Percentiles rank a stretch among this genome's conserved stretches.
phyloP scores from a whole-genome alignment of 1,284 basidiomycete species.

The Malassezia arunalokei region DNA sequence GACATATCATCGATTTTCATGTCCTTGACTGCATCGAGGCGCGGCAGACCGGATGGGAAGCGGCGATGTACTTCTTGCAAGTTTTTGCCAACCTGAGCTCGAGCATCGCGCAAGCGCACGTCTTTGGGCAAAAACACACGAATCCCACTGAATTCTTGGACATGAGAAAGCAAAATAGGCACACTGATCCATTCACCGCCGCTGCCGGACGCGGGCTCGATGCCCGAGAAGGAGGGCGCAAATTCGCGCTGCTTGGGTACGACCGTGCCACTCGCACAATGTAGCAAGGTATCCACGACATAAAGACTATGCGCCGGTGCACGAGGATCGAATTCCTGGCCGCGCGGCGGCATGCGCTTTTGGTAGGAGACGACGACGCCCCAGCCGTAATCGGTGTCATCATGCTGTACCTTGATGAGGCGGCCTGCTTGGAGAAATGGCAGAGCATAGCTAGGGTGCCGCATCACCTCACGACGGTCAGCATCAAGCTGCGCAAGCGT shows the following conservation, averaged over 20 bases:
- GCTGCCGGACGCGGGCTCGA: conserved; percentile 23
- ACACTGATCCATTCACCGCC: conserved; percentile 62
- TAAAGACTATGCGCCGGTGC: conserved; percentile 79
- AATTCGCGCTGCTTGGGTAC: conserved; percentile 47
- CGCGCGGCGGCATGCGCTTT: conserved; percentile 56
- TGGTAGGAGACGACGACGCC: conserved; percentile 82
- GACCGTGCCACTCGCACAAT: conserved; percentile 59
- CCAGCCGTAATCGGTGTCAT: conserved; percentile 88
- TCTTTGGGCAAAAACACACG: conserved; percentile 84
- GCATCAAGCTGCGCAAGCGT: conserved; percentile 73
- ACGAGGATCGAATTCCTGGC: conserved; percentile 33
- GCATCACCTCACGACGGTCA: conserved; percentile 82
- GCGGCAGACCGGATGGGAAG: conserved; percentile 69
- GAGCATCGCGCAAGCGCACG: conserved; percentile 60
- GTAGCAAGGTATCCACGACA: conserved; percentile 81
- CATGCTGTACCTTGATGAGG: conserved; percentile 74
- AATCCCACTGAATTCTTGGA: conserved; percentile 75
- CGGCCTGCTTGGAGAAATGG: conserved; percentile 89
- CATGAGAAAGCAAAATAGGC: conserved; percentile 73
- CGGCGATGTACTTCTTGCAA: conserved; percentile 76
- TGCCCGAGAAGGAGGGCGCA: conserved; percentile 16
- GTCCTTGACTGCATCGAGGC: conserved; percentile 84
- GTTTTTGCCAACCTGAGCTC: conserved; percentile 77
- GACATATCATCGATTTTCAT: conserved; percentile 93
- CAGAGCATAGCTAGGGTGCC: conserved; percentile 81